Conservation (phyloP, 192 early-diverging fungal genomes). For the Gryganskiella cystojenkinii region DNA sequence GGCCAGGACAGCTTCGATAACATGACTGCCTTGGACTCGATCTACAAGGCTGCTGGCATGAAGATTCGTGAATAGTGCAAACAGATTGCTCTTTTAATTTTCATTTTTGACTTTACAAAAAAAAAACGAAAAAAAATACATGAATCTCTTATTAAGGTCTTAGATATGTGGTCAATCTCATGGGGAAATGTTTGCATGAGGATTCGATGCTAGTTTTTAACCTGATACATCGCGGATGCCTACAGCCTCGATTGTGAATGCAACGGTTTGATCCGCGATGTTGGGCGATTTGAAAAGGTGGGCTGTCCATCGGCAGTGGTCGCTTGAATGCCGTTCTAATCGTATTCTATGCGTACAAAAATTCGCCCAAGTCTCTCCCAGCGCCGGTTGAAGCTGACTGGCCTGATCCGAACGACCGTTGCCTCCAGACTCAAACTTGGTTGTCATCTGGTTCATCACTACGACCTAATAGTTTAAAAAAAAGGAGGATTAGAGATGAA, state of each 20-base stretch:
- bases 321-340: slow-evolving; percentile 2
- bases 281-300: slow-evolving; percentile 42
- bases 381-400: slow-evolving; percentile 18
- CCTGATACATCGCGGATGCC: slow-evolving; percentile 20
- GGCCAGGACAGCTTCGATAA: slow-evolving; percentile 34
- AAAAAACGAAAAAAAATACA: neutral
- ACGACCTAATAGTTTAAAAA: slow-evolving; percentile 20
- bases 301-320: slow-evolving; percentile 24
- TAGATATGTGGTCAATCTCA: too few species aligned
- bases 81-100: too few species aligned
- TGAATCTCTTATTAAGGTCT: too few species aligned
- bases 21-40: slow-evolving; percentile 42
- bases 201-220: neutral
- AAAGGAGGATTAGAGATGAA: neutral
- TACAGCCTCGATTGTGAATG: slow-evolving; percentile 4
- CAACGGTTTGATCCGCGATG: slow-evolving; percentile 16
- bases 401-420: too few species aligned
- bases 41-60: slow-evolving; percentile 26
- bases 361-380: slow-evolving; percentile 48
- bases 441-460: slow-evolving; percentile 53
- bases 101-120: neutral
- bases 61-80: slow-evolving; percentile 21
- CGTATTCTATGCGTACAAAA: slow-evolving; percentile 40
- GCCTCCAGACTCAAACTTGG: slow-evolving; percentile 16
- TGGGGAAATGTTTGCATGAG: too few species aligned